Evolutionary conservation across 2,329 filamentous ascomycete genomes (phyloP).

Genomic region (Parafenestella ontariensis): DNA sequence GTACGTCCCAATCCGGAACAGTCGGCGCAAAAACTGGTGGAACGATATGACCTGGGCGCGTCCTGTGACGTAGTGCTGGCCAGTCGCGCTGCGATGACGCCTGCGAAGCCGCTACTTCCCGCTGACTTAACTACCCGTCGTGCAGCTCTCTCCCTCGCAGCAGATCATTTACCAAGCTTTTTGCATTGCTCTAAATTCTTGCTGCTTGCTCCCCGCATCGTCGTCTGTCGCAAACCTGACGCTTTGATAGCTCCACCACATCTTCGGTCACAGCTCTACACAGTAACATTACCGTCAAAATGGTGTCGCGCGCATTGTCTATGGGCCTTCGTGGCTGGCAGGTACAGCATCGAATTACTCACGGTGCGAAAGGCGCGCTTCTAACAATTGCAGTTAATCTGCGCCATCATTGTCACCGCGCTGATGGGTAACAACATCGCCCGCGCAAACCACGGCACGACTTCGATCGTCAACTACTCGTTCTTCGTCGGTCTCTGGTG

Average conservation of each 20-base stretch:
- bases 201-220: constrained; percentile 3
- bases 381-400: constrained; percentile 59
- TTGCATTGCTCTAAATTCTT: constrained; percentile 5
- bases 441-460: constrained; percentile 59
- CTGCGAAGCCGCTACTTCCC: constrained; percentile 25
- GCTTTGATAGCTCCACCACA: constrained; percentile 16
- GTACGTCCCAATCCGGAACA: constrained; percentile 20
- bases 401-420: constrained; percentile 66
- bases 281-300: constrained; percentile 28
- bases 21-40: constrained; percentile 10
- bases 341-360: constrained; percentile 20
- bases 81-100: constrained; percentile 23
- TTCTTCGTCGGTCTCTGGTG: constrained; percentile 74
- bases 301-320: constrained; percentile 52
- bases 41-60: not conserved
- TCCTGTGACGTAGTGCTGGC: constrained; percentile 24
- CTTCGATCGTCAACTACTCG: constrained; percentile 64
- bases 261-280: constrained; percentile 6
- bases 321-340: constrained; percentile 52
- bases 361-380: not conserved
- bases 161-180: constrained; percentile 5
- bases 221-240: constrained; percentile 12
- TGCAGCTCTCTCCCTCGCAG: not conserved
- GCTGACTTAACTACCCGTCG: constrained; percentile 22
- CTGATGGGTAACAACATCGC: constrained; percentile 70